Base-by-base conservation (phyloP, 2,329 filamentous ascomycete species). In the Xylaria sp. region DNA sequence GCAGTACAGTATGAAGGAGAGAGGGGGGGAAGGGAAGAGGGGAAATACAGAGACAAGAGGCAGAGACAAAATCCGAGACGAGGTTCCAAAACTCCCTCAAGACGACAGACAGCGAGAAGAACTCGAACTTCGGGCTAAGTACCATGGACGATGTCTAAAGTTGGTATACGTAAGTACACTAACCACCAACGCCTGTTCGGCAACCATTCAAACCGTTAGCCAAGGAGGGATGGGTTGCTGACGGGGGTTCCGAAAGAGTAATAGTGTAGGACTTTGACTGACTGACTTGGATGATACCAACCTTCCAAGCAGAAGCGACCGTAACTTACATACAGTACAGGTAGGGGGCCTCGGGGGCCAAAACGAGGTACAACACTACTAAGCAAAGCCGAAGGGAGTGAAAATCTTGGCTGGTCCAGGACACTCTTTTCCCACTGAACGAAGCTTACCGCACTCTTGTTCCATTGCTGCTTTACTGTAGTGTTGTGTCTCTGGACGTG, bases 181-280 rank as follows among this genome's bases (percentile, higher is more conserved):
- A 31, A 31, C 28, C 28, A 9, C 4, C 28, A 31, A 31, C 28
- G 9, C 5, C 9, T 42, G 38, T 42, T 8, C 15, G 23, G 17
- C 11, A 28, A 19, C 15, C 31, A n/a, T 19, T 40, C 9, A 38
- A n/a, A 52, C 38, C 47, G 33, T 19, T 12, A 7, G n/a, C 9
- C 19, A 25, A 19, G n/a, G 23, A 45, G 14, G 14, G 2, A 17
- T 19, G 31, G 15, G 43, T 37, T 60, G 61, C 56, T 46, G 56
- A 56, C 33, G 47, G 37, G 57, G 56, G 59, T 11, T 19, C 53
- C 40, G 40, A 35, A 57, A 57, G 23, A 12, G 52, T 21, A 49
- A 23, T 55, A 54, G 57, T 40, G 51, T 55, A 61, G 58, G 58
- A 61, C 57, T 51, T 54, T n/a, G 33, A 45, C 46, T 52, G 56